phyloP scores from a whole-genome alignment of 2,329 filamentous ascomycete species.

The Botrytis tulipae region DNA sequence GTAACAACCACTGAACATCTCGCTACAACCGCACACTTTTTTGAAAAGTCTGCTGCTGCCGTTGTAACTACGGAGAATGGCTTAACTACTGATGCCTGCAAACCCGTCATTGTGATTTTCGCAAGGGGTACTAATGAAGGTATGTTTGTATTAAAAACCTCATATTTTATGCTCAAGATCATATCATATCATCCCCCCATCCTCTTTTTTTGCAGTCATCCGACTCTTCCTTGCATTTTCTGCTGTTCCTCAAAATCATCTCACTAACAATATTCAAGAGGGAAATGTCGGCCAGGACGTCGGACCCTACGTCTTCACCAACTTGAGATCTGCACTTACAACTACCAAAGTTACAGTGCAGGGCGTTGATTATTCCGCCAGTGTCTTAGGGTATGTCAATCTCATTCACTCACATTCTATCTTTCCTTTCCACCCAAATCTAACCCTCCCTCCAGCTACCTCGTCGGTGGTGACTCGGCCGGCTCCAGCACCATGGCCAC shows the following conservation, averaged over 20 bases:
- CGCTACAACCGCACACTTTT: not conserved
- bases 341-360: constrained; percentile 30
- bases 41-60: not conserved
- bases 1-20: not conserved
- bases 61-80: constrained; percentile 12
- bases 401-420: not conserved
- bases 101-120: constrained; percentile 42
- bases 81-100: constrained; percentile 3
- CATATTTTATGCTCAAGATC: not conserved
- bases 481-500: constrained; percentile 26
- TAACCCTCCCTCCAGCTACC: not conserved
- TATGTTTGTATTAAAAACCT: not conserved
- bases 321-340: constrained; percentile 31
- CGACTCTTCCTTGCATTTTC: not conserved
- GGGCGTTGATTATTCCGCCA: constrained; percentile 39
- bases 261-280: constrained; percentile 19
- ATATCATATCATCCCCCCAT: not conserved
- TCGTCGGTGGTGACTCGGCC: not conserved
- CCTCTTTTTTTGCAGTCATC: not conserved
- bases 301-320: constrained; percentile 38
- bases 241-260: not conserved
- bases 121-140: constrained; percentile 48
- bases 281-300: constrained; percentile 45
- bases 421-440: not conserved
- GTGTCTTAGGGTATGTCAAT: constrained; percentile 30